Percentiles rank a stretch among this genome's conserved stretches.
Conservation (phyloP, 2,329 filamentous ascomycete genomes). For the Triangularia setosa region DNA sequence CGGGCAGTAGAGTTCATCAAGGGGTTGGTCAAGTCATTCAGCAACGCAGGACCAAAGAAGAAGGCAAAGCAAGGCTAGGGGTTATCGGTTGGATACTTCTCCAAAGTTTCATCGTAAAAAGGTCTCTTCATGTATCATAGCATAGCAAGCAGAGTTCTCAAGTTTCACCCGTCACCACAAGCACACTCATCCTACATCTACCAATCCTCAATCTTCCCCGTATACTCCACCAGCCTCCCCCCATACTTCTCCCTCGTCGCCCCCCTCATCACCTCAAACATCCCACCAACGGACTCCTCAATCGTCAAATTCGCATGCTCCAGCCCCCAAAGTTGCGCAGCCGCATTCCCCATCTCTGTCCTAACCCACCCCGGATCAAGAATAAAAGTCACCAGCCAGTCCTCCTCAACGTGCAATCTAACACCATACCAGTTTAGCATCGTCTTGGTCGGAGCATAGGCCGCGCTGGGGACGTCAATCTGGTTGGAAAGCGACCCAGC, state of each 20-base stretch:
- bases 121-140: not conserved
- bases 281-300: constrained; percentile 18
- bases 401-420: constrained; percentile 16
- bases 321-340: constrained; percentile 10
- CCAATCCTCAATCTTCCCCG: constrained; percentile 16
- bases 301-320: constrained; percentile 10
- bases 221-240: constrained; percentile 25
- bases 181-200: not conserved
- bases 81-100: not conserved
- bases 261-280: constrained; percentile 18
- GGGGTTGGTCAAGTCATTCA: not conserved
- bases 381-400: constrained; percentile 13
- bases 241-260: constrained; percentile 25
- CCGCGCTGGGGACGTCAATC: constrained; percentile 30
- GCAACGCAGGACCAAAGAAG: not conserved
- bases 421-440: constrained; percentile 18
- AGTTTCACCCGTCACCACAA: not conserved
- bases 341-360: constrained; percentile 22
- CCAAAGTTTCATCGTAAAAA: too few relatives aligned
- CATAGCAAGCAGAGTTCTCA: not conserved
- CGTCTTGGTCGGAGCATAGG: constrained; percentile 44
- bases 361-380: constrained; percentile 22
- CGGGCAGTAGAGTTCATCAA: not conserved
- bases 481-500: not conserved
- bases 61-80: not conserved